phyloP scores from a whole-genome alignment of 2,329 filamentous ascomycete genomes.

The Aspergillus fijiensis region DNA sequence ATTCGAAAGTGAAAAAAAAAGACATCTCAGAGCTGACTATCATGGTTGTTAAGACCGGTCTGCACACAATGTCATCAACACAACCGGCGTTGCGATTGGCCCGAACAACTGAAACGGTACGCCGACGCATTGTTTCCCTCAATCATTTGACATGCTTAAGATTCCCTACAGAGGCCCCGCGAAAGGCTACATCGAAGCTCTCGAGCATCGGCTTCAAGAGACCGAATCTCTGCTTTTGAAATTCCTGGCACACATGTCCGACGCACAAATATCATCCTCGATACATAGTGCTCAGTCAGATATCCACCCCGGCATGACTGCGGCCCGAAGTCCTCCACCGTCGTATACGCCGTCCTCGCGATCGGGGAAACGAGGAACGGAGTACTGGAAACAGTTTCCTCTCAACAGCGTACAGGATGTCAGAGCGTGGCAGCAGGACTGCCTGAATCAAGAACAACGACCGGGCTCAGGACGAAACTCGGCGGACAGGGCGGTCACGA shows the following conservation, averaged over 20 bases:
- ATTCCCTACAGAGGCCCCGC: slow-evolving; percentile 40
- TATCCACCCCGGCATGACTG: neutral
- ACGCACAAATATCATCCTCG: slow-evolving; percentile 31
- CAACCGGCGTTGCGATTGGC: slow-evolving; percentile 39
- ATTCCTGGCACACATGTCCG: slow-evolving; percentile 35
- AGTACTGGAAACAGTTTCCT: slow-evolving; percentile 41
- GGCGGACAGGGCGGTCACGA: neutral
- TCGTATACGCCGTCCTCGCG: slow-evolving; percentile 22
- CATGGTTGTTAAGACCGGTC: slow-evolving; percentile 28
- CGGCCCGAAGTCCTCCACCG: neutral
- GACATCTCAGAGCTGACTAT: neutral
- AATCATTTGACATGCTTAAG: neutral
- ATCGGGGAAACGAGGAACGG: slow-evolving; percentile 33
- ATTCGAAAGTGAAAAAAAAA: neutral
- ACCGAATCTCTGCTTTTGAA: slow-evolving; percentile 44
- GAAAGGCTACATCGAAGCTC: slow-evolving; percentile 49
- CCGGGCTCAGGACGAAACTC: neutral
- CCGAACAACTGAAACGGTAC: slow-evolving; percentile 40
- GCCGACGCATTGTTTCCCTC: neutral
- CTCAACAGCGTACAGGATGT: slow-evolving; percentile 35
- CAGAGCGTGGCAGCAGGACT: slow-evolving; percentile 38
- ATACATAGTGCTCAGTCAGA: slow-evolving; percentile 12
- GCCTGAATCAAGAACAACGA: slow-evolving; percentile 3
- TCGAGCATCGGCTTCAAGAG: slow-evolving; percentile 45
- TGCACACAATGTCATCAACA: slow-evolving; percentile 38